A percentile compares a stretch with the other conserved stretches of the same genome.
phyloP scores from a whole-genome alignment of 2,329 filamentous ascomycete species.

The Cercospora nicotianae region DNA sequence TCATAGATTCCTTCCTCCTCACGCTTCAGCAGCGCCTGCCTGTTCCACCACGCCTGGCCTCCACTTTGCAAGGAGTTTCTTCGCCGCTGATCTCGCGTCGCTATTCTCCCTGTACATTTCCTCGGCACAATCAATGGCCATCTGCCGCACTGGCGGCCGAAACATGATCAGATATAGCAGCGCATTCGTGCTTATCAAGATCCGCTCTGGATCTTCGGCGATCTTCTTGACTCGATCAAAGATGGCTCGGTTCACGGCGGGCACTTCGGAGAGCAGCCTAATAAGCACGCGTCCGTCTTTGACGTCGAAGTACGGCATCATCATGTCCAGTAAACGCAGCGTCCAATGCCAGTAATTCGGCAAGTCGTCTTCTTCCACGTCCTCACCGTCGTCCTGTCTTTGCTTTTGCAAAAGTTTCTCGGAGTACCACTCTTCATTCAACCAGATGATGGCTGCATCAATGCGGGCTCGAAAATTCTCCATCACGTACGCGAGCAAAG shows the following conservation, averaged over 20 bases:
- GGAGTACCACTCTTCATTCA: slow-evolving; percentile 98
- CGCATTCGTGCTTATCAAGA: slow-evolving; percentile 58
- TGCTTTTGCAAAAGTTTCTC: slow-evolving; percentile 62
- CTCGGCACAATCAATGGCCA: slow-evolving; percentile 59
- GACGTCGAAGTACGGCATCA: slow-evolving; percentile 85
- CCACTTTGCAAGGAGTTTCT: slow-evolving; percentile 58
- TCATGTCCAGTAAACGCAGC: slow-evolving; percentile 71
- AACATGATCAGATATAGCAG: slow-evolving; percentile 61
- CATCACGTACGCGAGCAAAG: slow-evolving; percentile 80
- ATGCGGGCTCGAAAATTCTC: slow-evolving; percentile 90
- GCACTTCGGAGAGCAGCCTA: slow-evolving; percentile 87
- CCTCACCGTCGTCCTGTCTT: slow-evolving; percentile 19
- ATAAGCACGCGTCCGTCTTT: slow-evolving; percentile 82
- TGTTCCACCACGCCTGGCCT: slow-evolving; percentile 50
- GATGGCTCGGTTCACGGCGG: slow-evolving; percentile 70
- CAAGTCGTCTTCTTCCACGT: slow-evolving; percentile 22
- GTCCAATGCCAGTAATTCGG: slow-evolving; percentile 34
- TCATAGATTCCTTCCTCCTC: background rate
- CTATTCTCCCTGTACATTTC: slow-evolving; percentile 58
- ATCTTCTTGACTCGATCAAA: slow-evolving; percentile 68
- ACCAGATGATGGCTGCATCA: slow-evolving; percentile 86
- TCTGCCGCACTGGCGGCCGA: slow-evolving; percentile 59
- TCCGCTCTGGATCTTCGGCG: slow-evolving; percentile 63
- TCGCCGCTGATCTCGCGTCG: slow-evolving; percentile 49
- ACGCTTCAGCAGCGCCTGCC: background rate